phyloP scores from a whole-genome alignment of 495 filamentous ascomycete genomes.

The Entonaema liquescens region DNA sequence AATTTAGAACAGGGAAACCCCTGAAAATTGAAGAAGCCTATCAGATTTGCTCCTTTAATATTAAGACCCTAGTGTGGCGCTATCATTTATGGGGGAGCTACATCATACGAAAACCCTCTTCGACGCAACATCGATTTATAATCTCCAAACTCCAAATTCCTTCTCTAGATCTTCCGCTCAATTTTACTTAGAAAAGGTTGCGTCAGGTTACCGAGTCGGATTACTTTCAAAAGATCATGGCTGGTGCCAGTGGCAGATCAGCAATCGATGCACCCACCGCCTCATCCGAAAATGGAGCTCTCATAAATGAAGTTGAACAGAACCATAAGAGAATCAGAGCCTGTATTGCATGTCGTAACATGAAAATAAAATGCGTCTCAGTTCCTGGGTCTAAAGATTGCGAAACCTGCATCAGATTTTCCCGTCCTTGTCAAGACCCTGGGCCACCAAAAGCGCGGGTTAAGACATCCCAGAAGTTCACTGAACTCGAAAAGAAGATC shows the following conservation, averaged over 20 bases:
- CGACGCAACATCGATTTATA: neutral
- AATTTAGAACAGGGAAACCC: neutral
- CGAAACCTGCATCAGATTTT: conserved; percentile 31
- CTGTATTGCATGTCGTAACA: conserved; percentile 35
- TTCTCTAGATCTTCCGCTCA: neutral
- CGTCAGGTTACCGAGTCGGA: neutral
- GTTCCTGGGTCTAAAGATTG: conserved; percentile 31
- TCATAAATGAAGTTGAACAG: conserved; percentile 12
- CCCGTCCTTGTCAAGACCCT: conserved; percentile 34
- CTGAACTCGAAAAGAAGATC: conserved; percentile 35
- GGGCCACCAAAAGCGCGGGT: conserved; percentile 34
- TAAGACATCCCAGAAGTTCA: conserved; percentile 36
- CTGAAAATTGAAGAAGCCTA: neutral
- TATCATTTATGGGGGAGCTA: conserved; percentile 1
- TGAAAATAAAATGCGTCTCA: conserved; percentile 40
- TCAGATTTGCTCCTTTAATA: neutral
- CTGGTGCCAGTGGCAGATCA: neutral
- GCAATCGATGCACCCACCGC: neutral
- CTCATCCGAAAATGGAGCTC: conserved; percentile 13
- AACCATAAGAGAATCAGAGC: conserved; percentile 24
- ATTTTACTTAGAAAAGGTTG: neutral
- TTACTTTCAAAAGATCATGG: conserved; percentile 7
- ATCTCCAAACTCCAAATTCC: neutral
- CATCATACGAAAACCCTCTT: conserved; percentile 6
- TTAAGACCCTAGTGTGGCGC: neutral